Evolutionary conservation across 2,329 filamentous ascomycete genomes (phyloP), one percentile per base, ranked within the genome.

Genomic region (Cordyceps cicadae): DNA sequence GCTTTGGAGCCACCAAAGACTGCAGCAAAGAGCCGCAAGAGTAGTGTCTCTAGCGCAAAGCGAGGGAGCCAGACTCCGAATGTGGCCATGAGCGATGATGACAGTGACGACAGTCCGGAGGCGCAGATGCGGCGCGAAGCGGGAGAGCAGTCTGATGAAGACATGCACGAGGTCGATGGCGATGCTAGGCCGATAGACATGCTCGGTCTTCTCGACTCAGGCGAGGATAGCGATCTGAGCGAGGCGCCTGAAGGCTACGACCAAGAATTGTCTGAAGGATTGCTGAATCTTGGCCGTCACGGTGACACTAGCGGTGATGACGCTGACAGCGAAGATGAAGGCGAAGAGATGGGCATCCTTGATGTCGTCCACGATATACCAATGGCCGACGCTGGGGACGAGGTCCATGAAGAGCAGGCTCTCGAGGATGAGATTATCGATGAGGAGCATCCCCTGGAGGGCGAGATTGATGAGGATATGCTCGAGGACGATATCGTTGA

Each of bases 171-270:
- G 26, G 75, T 65, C 1, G 72, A 70, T n/a, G 29, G 9, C 34
- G 7, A 43, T 68, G 17, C 34, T 11, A 62, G 52, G 7, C 64
- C 60, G 11, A 64, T 45, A 11, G 50, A 48, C n/a, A 41, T 41
- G 8, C 43, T 59, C 2, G 55, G 49, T 17, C 55, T 62, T 14
- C 39, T 56, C 9, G 56, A 87, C 63, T 86, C 81, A 46, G 86
- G 83, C 0, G 86, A 88, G 63, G 85, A 87, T 59, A 88, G 85
- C 67, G 86, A 88, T 63, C 75, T 89, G 0, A 88, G 85, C 57
- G 87, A 89, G 63, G 81, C 86, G 5, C 77, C 84, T 29, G 73
- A 80, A 4, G 81, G 80, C 46, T 83, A 83, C 61, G 81, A 86
- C 56, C 81, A 84, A 50, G 80, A 85, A 46, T 78, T 80, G 34